phyloP scores from a whole-genome alignment of 176 grass and related monocot species.

The Tuctoria greenei region DNA sequence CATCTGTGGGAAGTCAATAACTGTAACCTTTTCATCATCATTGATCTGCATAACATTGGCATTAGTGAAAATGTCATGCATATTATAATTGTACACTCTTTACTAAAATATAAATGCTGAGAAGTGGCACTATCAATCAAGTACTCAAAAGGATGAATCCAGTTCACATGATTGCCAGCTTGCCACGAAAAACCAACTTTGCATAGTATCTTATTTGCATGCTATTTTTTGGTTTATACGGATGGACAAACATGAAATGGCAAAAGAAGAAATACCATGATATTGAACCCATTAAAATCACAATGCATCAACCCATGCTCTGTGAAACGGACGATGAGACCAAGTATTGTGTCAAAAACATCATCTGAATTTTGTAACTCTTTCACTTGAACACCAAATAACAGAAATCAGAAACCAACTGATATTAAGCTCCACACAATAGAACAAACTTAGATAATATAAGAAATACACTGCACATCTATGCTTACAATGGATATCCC shows the following conservation, averaged over 20 bases:
- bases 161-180: not conserved
- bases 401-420: conserved; percentile 2
- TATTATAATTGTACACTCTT: not conserved
- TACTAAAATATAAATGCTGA: not conserved
- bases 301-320: conserved; percentile 99
- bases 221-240: not conserved
- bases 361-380: conserved; percentile 79
- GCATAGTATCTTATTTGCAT: not conserved
- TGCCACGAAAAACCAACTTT: not conserved
- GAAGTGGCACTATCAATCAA: not conserved
- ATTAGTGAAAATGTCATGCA: not conserved
- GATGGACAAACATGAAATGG: not conserved
- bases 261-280: conserved; percentile 72
- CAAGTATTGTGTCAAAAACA: conserved; percentile 81
- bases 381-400: conserved; percentile 80
- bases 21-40: conserved; percentile 74
- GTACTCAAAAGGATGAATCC: not conserved
- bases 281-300: conserved; percentile 99
- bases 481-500: conserved; percentile 87
- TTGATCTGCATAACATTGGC: conserved; percentile 59
- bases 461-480: not conserved
- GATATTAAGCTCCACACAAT: not conserved
- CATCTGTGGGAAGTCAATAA: conserved; percentile 99
- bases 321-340: conserved; percentile 73
- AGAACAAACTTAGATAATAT: not conserved